These are phyloP conservation scores for Peronospora tabacina DNA, from an alignment of 352 stramenopile genomes.

Conservation along the genomic window DNA sequence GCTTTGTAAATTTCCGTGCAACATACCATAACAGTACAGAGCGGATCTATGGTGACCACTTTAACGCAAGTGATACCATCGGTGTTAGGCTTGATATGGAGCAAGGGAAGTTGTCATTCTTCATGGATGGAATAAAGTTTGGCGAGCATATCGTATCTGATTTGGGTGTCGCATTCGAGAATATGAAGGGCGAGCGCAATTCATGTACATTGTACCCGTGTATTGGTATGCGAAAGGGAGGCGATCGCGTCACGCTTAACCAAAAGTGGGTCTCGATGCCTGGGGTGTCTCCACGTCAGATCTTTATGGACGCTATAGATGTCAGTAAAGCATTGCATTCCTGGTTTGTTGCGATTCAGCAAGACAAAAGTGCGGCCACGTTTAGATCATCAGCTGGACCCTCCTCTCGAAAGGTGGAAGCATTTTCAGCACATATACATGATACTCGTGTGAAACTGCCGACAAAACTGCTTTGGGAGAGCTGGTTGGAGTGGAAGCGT, in stretches of 20 bases:
- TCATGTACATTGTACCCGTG: constrained; percentile 92
- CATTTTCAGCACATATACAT: background rate
- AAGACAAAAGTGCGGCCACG: constrained; percentile 18
- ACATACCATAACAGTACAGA: constrained; percentile 91
- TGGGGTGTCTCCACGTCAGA: constrained; percentile 60
- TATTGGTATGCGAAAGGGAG: constrained; percentile 92
- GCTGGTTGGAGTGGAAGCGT: constrained; percentile 78
- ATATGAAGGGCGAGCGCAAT: constrained; percentile 79
- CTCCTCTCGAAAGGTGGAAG: constrained; percentile 1
- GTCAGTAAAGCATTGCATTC: constrained; percentile 85
- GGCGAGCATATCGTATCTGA: constrained; percentile 98
- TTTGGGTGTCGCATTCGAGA: constrained; percentile 95
- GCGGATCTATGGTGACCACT: constrained; percentile 85
- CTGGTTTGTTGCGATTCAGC: constrained; percentile 63
- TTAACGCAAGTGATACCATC: constrained; percentile 95
- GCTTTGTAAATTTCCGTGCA: constrained; percentile 96
- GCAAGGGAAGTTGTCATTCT: constrained; percentile 94
- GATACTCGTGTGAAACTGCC: constrained; percentile 40
- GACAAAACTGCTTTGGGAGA: constrained; percentile 50
- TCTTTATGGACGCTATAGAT: constrained; percentile 83
- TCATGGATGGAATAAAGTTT: constrained; percentile 98
- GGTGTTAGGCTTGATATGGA: constrained; percentile 98
- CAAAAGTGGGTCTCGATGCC: constrained; percentile 89
- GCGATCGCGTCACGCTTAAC: constrained; percentile 93
- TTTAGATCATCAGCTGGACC: constrained; percentile 5